Evolutionary conservation across 768 basidiomycete species (phyloP), one percentile per base, ranked within the genome.

Genomic region (Gymnopilus junonius): DNA sequence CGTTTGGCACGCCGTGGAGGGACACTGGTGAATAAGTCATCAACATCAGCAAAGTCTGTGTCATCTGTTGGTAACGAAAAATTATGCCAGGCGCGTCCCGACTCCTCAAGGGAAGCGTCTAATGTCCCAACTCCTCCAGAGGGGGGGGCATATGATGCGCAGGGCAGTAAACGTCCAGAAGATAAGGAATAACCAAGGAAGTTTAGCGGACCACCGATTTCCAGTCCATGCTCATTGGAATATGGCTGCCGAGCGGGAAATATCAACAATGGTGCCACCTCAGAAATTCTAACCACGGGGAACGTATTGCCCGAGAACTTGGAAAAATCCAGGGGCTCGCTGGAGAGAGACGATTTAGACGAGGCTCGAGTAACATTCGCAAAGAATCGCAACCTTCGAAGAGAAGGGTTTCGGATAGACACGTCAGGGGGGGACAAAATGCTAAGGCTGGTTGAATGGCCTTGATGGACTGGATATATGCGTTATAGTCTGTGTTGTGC

Each of bases 381-480:
- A 7, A 50, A 42, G 25, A 43, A 46, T 20, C 56, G 25, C 31
- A 61, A 45, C 48, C 25, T 56, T 10, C 53, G 61, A 53, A 51
- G n/a, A 29, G 59, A 58, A 42, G 50, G 42, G 15, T n/a, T 23
- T 27, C 39, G 61, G 45, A 40, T 37, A 34, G 46, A 43, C 23
- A 31, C 25, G 54, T n/a, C 45, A 53, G 25, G 46, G 39, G 20
- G 58, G 45, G 37, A 29, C 50, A 55, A 48, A 61, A 62, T 34
- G 53, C 27, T 12, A 56, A 45, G 39, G 6, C 8, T 10, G 45
- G 58, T 31, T 14, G 58, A 31, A 55, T 46, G 34, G 40, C 53
- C n/a, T 58, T 40, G 50, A 48, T 35, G 32, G 56, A 39, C 66
- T 67, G 48, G 11, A 64, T 64, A 61, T 63, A 67, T 64, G 66